Base-by-base conservation (phyloP, 495 filamentous ascomycete genomes). In the Penicillium arizonense region DNA sequence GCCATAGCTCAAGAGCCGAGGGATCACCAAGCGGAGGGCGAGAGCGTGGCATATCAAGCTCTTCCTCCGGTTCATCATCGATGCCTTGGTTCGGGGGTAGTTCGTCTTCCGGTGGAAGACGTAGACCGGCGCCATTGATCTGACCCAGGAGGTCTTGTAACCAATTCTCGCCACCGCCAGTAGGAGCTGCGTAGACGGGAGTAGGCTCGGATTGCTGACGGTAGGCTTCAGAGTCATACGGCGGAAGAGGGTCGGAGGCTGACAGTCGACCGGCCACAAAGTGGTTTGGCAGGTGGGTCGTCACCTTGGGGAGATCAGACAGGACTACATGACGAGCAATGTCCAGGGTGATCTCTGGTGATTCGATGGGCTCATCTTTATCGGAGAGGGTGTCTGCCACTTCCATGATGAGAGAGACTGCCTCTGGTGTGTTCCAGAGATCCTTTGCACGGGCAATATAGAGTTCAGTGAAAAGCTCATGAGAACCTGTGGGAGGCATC, bases 401-500 rank as follows among this genome's bases (percentile, higher is more conserved):
- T 56, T 91, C 85, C 23, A 87, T 78, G 2, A 98, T 77, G 4
- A 97, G 69, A 24, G 81, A 73, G 1, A 80, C 82, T 8, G 84
- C 80, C 57, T 89, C 84, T 1, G 91, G 81, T 1, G 87, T 90
- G 53, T 89, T 90, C 95, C 95, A 99, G 13, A 97, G 77, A 61
- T 96, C 90, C 62, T 92, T 94, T 3, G 89, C 82, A 28, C 86
- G 82, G 20, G 82, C 72, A 34, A 91, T 81, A 66, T 97, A 97
- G 0, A 96, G 77, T 55, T 89, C 84, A 2, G 85, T 83, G 47
- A 91, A 74, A 10, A 97, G 76, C 44, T 82, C 80, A 50, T 96
- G 88, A n/a, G 80, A 76, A 11, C 80, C 72, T 5, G 83, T 82
- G 3, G 80, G 80, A 20, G 91, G 83, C 61, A 81, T 76, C 44